Base-by-base conservation (phyloP, 768 basidiomycete species). In the Auriscalpium orientale region DNA sequence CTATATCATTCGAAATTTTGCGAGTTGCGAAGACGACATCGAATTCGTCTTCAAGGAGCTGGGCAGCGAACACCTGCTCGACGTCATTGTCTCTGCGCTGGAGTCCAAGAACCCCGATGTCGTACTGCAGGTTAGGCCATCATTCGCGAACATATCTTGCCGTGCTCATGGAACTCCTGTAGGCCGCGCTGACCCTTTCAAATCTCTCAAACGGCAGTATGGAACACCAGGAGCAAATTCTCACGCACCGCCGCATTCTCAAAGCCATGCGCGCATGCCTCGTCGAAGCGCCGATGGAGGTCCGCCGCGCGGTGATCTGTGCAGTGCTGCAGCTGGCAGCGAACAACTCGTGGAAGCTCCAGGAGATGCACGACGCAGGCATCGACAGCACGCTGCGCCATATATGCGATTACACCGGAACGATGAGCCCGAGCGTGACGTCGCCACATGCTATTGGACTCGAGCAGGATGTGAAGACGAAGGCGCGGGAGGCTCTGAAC, bases 181-280 rank as follows among this genome's bases (percentile, higher is more conserved):
- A 81, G 78, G 83, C 85, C 0, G 77, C 84, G 0, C 81, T 73
- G 63, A 70, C 81, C 2, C 76, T 90, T 0, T 84, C 84, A 0
- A 90, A 91, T 66, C 72, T 91, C 13, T 76, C 82, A 37, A 89
- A 89, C 65, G 83, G 83, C 38, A 67, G 72, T 2, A 66, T 74
- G 0, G 66, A 70, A 15, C 76, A 80, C 46, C 84, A 84, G 55
- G 71, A 72, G 43, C 67, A 72, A 21, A 78, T 91, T 36, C 70
- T 84, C n/a, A 63, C 71, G 0, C 75, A 82, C 55, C 71, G 78
- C 0, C 70, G 71, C 6, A 71, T 90, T 7, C 76, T 90, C 4
- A 64, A 66, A 11, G 74, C 79, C 1, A 70, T 91, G 0, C 79
- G 79, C n/a, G 60, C 65, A 7, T 81, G 81, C 45, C 76, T 90